Base-by-base conservation (phyloP, 495 filamentous ascomycete species). In the Tuber melanosporum region DNA sequence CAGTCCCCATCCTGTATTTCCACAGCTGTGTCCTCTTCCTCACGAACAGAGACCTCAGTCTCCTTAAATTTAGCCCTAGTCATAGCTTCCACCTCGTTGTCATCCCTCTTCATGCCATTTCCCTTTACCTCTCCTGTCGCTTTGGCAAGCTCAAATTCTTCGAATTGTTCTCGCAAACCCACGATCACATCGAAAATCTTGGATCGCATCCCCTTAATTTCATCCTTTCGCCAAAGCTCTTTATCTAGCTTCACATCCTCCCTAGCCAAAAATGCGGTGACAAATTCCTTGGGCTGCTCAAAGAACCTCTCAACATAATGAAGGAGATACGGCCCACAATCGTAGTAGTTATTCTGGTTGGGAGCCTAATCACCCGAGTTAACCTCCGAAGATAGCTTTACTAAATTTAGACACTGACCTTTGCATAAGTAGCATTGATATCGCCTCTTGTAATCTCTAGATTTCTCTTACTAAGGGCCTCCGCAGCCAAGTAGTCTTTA, bases 311-410 rank as follows among this genome's bases (percentile, higher is more conserved):
- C 89, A 42, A 95, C 83, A 78, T 98, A 99, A 5, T 89, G 91
- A 15, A 98, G 84, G 14, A 98, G 85, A 83, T 90, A 98, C 2
- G 97, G 83, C 3, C 95, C 95, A 82, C 95, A 99, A 83, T 99
- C 95, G 66, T 89, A 94, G 81, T 86, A 92, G 78, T 98, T 99
- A 20, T 89, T 85, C 84, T 99, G 95, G 73, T 89, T 82, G 2
- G 96, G 95, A 32, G 71, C 78, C 82, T 83, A 49, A 41, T 41
- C 5, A 81, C 26, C 42, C 39, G 8, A 22, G 62, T 79, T 73
- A 82, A 70, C 70, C 72, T 77, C 72, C 41, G 41, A 42, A 71
- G 36, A 36, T 47, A 45, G 43, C 20, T 47, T 71, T n/a, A 44
- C 41, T 3, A 20, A 39, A 44, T 22, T 19, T 57, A 26, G 26